These are phyloP conservation scores for Cucurbita moschata DNA, from an alignment of 306 rosid species.

Conservation along the genomic window DNA sequence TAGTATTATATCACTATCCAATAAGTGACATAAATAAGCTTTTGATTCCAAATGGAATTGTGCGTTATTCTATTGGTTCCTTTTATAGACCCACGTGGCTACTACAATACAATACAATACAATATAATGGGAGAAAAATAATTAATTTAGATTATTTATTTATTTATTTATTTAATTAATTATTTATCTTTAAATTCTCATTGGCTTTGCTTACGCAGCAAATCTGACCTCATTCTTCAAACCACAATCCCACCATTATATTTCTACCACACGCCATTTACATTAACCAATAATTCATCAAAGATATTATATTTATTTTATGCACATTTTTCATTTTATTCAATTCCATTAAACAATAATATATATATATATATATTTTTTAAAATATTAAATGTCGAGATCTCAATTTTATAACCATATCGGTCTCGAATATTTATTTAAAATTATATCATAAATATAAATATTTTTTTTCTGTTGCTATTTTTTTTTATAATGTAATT, in stretches of 20 bases:
- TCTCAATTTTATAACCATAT: too few species aligned
- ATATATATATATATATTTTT: too few species aligned
- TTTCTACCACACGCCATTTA: background rate
- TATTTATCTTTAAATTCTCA: background rate
- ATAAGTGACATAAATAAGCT: too few species aligned
- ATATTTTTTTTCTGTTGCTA: too few species aligned
- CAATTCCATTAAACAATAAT: background rate
- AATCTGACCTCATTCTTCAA: background rate
- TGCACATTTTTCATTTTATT: background rate
- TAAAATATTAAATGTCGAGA: too few species aligned
- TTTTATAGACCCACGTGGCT: slow-evolving; percentile 1
- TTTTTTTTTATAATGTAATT: too few species aligned
- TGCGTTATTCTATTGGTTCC: background rate
- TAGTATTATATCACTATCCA: too few species aligned
- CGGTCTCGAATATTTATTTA: too few species aligned
- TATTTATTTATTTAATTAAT: background rate
- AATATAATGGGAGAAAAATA: too few species aligned
- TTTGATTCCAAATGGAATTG: too few species aligned
- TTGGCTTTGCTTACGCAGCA: background rate
- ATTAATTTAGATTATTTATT: background rate
- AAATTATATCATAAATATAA: too few species aligned
- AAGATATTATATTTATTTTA: too few species aligned
- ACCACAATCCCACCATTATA: background rate
- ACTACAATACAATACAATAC: background rate
- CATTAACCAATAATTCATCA: background rate